A percentile compares a stretch with the other conserved stretches of the same genome.
Evolutionary conservation across 2,329 filamentous ascomycete genomes (phyloP).

Genomic region (Alternaria dauci): DNA sequence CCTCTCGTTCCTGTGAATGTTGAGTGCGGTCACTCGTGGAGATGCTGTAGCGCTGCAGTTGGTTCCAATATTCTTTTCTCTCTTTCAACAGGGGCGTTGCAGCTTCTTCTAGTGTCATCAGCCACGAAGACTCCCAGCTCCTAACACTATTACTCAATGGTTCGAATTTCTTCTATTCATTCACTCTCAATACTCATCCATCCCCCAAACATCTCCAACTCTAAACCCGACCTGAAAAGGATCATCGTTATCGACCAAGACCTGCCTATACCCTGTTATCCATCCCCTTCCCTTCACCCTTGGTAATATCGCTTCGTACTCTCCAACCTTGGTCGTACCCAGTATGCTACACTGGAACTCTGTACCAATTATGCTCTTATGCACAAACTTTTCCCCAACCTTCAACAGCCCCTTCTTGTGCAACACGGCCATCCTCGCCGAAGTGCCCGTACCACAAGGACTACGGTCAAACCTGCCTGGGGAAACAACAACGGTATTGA

Average conservation of each 20-base stretch:
- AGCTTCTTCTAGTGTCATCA: neutral
- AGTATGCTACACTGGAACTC: conserved; percentile 54
- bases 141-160: neutral
- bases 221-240: conserved; percentile 55
- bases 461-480: conserved; percentile 58
- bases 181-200: neutral
- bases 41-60: neutral
- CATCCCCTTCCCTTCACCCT: conserved; percentile 56
- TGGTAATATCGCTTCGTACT: conserved; percentile 53
- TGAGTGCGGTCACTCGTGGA: neutral
- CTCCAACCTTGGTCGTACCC: conserved; percentile 51
- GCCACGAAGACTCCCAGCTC: neutral
- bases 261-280: conserved; percentile 57
- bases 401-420: conserved; percentile 53
- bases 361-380: conserved; percentile 56
- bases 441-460: conserved; percentile 58
- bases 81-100: neutral
- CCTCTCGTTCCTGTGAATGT: neutral
- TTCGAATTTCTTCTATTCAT: neutral
- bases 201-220: conserved; percentile 44
- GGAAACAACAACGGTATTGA: conserved; percentile 56
- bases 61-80: neutral
- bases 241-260: conserved; percentile 56
- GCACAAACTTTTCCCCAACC: conserved; percentile 50
- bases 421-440: conserved; percentile 55